Evolutionary conservation across 1,284 basidiomycete species (phyloP).

Genomic region (Mycena citricolor): DNA sequence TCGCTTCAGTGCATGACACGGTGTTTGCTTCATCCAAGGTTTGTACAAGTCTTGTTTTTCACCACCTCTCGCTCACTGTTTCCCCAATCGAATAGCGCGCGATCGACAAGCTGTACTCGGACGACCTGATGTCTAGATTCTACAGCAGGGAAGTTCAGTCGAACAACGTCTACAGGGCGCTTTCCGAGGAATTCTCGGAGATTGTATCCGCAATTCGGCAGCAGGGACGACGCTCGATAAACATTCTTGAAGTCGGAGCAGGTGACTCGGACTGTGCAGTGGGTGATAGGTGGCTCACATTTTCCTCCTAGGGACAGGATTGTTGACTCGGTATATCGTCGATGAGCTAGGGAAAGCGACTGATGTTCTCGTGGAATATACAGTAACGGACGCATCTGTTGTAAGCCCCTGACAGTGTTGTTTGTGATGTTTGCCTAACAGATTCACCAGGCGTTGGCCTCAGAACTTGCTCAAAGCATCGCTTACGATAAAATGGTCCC

Average conservation of each 20-base stretch:
- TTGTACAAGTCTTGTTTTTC: not conserved
- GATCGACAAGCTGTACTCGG: not conserved
- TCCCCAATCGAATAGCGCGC: not conserved
- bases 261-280: not conserved
- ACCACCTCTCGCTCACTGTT: too few species aligned
- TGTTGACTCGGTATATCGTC: slow-evolving; percentile 1
- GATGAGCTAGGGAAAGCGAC: not conserved
- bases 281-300: not conserved
- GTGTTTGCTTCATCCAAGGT: not conserved
- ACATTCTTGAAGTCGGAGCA: slow-evolving; percentile 13
- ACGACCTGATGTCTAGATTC: not conserved
- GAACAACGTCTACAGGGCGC: not conserved
- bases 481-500: not conserved
- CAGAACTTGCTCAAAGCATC: slow-evolving; percentile 1
- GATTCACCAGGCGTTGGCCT: not conserved
- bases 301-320: slow-evolving; percentile 1
- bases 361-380: not conserved
- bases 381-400: slow-evolving; percentile 1
- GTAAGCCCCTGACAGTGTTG: not conserved
- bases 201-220: not conserved
- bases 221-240: slow-evolving; percentile 3
- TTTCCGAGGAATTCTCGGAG: not conserved
- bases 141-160: not conserved
- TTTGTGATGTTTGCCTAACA: not conserved
- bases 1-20: not conserved